Conservation (phyloP, 2,329 filamentous ascomycete species). For the Penicillium hordei region DNA sequence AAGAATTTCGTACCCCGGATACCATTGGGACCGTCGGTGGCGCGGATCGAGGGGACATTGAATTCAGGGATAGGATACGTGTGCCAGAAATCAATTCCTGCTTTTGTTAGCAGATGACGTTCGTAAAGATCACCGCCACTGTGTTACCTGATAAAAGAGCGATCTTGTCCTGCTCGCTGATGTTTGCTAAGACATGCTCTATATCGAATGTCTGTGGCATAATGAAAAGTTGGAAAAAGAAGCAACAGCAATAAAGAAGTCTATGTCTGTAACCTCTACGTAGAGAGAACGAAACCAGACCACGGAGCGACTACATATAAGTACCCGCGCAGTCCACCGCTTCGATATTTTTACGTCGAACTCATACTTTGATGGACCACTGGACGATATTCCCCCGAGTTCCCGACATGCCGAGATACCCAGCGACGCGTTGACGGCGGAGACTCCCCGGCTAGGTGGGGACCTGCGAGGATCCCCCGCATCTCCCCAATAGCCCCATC, state of each 20-base stretch:
- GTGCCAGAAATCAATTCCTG: slow-evolving; percentile 69
- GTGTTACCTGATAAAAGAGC: slow-evolving; percentile 22
- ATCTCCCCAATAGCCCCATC: background rate
- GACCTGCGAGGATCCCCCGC: slow-evolving; percentile 4
- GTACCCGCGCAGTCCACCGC: background rate
- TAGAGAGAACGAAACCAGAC: background rate
- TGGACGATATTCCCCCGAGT: background rate
- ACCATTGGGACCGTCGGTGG: slow-evolving; percentile 69
- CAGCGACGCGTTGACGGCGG: slow-evolving; percentile 9
- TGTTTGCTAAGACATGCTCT: slow-evolving; percentile 20
- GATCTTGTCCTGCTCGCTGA: slow-evolving; percentile 23
- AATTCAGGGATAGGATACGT: slow-evolving; percentile 61
- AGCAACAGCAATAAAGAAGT: background rate
- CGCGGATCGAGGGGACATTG: slow-evolving; percentile 63
- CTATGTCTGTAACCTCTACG: background rate
- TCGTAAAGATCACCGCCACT: background rate
- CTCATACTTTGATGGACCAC: background rate
- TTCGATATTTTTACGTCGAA: background rate
- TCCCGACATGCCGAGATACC: background rate
- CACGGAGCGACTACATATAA: background rate
- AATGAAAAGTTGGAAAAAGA: background rate
- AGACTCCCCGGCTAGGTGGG: slow-evolving; percentile 14
- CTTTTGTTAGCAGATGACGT: slow-evolving; percentile 1
- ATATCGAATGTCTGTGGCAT: slow-evolving; percentile 20
- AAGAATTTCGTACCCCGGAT: slow-evolving; percentile 68